Evolutionary conservation across 768 basidiomycete genomes (phyloP), one percentile per base, ranked within the genome.

Genomic region (Amyloporia xantha): DNA sequence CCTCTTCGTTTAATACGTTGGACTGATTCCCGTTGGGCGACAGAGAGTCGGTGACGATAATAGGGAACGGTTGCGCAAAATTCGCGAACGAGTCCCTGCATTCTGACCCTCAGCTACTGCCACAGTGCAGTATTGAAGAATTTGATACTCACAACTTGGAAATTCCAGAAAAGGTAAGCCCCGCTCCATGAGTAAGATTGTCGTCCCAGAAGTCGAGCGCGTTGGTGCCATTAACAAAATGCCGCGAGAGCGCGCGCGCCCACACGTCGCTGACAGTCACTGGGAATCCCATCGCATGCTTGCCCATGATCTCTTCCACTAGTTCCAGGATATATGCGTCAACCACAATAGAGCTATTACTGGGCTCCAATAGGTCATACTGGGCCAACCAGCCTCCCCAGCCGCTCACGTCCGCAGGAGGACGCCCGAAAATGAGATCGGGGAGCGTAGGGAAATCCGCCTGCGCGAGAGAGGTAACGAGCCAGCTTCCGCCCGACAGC

Each of bases 151-250:
- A 63, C 62, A 59, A 11, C 9, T 56, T 41, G 1, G 75, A 70
- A 28, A 85, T 72, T 12, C 77, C 59, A 2, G 82, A 84, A 78
- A 82, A 82, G 9, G 84, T 71, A 48, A 82, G 75, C 4, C 84
- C 85, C n/a, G 83, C 80, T n/a, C 84, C 84, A 52, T 88, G 85
- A 5, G 71, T 68, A 1, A 76, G 68, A 37, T 72, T 62, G 41
- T 81, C 77, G 1, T 76, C 76, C 63, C 79, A 83, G 57, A 86
- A 81, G 57, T 85, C 81, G 9, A 47, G 49, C 13, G 72, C 66
- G 5, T 72, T 69, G 0, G 85, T 88, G 44, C 79, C 76, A 58
- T 81, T 86, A 50, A 84, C 66, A 56, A 88, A 88, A 61, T 90
- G 87, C 54, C 84, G 83, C 1, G 82, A 75, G 27, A 89, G 72